Evolutionary conservation across 2,329 filamentous ascomycete species (phyloP), one percentile per base, ranked within the genome.

Genomic region (Sarocladium kiliense): DNA sequence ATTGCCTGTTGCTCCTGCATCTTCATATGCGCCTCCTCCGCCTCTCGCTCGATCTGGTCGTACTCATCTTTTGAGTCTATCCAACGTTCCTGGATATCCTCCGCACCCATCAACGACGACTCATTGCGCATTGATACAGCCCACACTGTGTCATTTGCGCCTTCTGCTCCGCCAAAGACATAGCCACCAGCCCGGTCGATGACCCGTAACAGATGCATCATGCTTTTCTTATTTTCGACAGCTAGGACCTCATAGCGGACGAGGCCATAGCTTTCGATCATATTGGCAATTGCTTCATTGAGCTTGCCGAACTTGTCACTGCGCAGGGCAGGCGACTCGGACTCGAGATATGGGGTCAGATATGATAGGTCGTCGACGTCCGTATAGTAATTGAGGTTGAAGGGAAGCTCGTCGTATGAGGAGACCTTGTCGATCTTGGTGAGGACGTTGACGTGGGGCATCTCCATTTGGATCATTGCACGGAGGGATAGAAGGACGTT

Each of bases 381-480:
- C 58, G 94, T 97, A 70, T 97, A 99, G 71, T 87, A 99, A 61
- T 97, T 92, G 57, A 99, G 85, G 64, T 96, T 96, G 77, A 99
- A 97, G 0, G 92, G 91, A 0, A 99, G 78, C 25, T 89, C 84
- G 47, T 90, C 87, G 66, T 96, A 97, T 54, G 87, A 84, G 34
- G 86, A 77, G 54, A 99, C 79, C 67, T 97, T 97, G 73, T 99
- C 94, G 73, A 99, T 96, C 74, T 99, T 99, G 56, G 92, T 97
- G 25, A 99, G 81, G 59, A 99, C 89, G 66, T 99, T 99, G 62
- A 99, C 79, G 67, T 97, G 91, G 1, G 94, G 91, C 58, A 97
- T 88, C 66, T 97, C 94, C 82, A 99, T 93, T 73, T 97, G 94
- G 54, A 99, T 85, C 93, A 99, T 99, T 63, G 91, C 92, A 61